phyloP scores from a whole-genome alignment of 108 stramenopile species.

The Skeletonema potamos region DNA sequence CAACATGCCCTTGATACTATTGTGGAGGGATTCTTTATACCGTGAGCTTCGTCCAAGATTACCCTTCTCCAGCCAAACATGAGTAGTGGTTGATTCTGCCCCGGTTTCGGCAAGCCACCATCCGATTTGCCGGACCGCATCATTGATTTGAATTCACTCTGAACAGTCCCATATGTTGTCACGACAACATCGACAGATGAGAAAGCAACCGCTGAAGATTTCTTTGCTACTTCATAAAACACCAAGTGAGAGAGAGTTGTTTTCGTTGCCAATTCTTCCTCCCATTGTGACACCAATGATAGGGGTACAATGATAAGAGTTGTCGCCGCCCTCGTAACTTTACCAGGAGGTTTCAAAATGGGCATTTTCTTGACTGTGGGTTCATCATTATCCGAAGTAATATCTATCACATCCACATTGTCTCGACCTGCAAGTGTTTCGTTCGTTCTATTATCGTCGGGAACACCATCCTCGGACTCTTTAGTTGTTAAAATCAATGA shows the following conservation, averaged over 20 bases:
- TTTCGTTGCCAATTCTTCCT: constrained; percentile 79
- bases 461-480: constrained; percentile 7
- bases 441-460: neutral
- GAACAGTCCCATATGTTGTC: constrained; percentile 69
- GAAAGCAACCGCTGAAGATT: constrained; percentile 24
- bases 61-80: constrained; percentile 65
- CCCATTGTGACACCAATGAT: constrained; percentile 81
- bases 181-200: constrained; percentile 73
- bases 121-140: constrained; percentile 11
- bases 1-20: constrained; percentile 74
- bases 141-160: constrained; percentile 37
- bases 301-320: constrained; percentile 84
- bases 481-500: constrained; percentile 61
- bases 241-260: constrained; percentile 61
- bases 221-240: constrained; percentile 57
- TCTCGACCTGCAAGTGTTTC: neutral
- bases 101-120: neutral
- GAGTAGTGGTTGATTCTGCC: constrained; percentile 35
- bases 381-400: constrained; percentile 17
- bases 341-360: neutral
- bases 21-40: constrained; percentile 74
- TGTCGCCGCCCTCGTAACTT: constrained; percentile 12
- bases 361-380: constrained; percentile 4
- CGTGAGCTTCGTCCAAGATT: constrained; percentile 83
- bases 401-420: constrained; percentile 24